Percentiles rank a stretch among this genome's conserved stretches.
Evolutionary conservation across 1,284 basidiomycete species (phyloP).

Genomic region (Fomitopsis schrenkii): DNA sequence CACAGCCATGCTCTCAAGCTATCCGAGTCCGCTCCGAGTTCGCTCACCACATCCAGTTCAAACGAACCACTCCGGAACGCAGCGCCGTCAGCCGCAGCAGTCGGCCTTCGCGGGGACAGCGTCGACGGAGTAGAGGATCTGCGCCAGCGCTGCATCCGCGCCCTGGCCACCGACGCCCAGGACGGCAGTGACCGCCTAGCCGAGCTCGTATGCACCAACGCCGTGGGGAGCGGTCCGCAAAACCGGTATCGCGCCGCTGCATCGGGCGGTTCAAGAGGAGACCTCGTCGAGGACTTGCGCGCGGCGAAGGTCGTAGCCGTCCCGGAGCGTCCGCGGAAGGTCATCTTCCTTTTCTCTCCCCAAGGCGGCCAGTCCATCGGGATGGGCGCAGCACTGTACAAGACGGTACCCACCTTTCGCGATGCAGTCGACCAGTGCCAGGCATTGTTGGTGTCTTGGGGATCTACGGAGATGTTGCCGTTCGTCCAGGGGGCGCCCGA

Average conservation of each 20-base stretch:
- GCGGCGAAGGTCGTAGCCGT: slow-evolving; percentile 31
- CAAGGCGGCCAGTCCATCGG: slow-evolving; percentile 62
- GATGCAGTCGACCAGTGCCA: slow-evolving; percentile 55
- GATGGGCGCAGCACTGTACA: slow-evolving; percentile 59
- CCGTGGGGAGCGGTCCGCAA: too few species aligned
- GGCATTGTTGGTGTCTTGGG: slow-evolving; percentile 39
- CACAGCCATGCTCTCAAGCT: too few species aligned
- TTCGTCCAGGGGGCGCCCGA: slow-evolving; percentile 31
- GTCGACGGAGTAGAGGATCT: slow-evolving; percentile 40
- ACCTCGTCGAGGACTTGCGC: slow-evolving; percentile 43
- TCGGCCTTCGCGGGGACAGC: slow-evolving; percentile 61
- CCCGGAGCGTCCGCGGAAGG: slow-evolving; percentile 23
- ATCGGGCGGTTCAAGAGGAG: slow-evolving; percentile 35
- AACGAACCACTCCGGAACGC: neutral
- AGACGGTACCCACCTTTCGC: slow-evolving; percentile 40
- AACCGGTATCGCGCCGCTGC: slow-evolving; percentile 42
- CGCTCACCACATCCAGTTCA: too few species aligned
- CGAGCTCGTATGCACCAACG: too few species aligned
- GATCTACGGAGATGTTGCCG: slow-evolving; percentile 46
- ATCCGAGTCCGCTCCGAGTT: too few species aligned
- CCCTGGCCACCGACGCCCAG: slow-evolving; percentile 32
- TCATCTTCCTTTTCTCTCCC: slow-evolving; percentile 67
- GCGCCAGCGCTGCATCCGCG: slow-evolving; percentile 41
- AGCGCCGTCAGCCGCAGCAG: slow-evolving; percentile 28
- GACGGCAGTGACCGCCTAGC: slow-evolving; percentile 48